Evolutionary conservation across 805 yeast species (phyloP).

Genomic region (Candida nemodendra): DNA sequence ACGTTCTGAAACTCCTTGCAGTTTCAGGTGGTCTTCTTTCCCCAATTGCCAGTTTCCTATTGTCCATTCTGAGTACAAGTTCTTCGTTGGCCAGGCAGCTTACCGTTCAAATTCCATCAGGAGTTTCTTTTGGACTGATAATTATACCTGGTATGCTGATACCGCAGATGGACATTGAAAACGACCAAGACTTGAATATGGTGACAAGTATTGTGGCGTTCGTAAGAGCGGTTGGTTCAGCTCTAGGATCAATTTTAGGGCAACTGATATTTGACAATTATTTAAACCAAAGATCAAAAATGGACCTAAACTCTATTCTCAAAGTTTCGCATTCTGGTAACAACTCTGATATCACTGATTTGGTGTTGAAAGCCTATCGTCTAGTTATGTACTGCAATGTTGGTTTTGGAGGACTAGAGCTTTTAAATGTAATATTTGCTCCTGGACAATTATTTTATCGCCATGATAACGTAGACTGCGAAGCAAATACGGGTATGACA

Average conservation of each 20-base stretch:
- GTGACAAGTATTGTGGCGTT: conserved; percentile 48
- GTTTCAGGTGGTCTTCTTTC: conserved; percentile 39
- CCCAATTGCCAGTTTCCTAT: conserved; percentile 45
- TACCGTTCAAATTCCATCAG: conserved; percentile 46
- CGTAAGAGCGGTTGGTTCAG: conserved; percentile 46
- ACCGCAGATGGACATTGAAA: conserved; percentile 47
- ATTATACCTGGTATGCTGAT: conserved; percentile 45
- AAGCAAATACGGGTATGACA: too few species aligned
- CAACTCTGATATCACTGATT: not conserved
- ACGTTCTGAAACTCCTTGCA: conserved; percentile 41
- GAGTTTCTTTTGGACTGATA: conserved; percentile 46
- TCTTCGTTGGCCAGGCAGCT: conserved; percentile 39
- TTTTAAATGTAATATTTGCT: conserved; percentile 13
- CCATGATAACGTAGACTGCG: too few species aligned
- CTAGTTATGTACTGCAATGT: conserved; percentile 19
- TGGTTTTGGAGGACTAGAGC: conserved; percentile 19
- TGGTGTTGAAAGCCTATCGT: conserved; percentile 18
- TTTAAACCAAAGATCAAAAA: conserved; percentile 5
- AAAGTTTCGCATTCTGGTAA: conserved; percentile 3
- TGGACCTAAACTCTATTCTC: conserved; percentile 5
- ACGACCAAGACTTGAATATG: conserved; percentile 46
- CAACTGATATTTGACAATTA: conserved; percentile 36
- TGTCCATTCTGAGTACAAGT: conserved; percentile 40
- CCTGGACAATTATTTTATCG: conserved; percentile 6
- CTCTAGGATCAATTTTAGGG: conserved; percentile 44